Conservation (phyloP, 495 filamentous ascomycete species). For the Xanthoparmelia taractica region DNA sequence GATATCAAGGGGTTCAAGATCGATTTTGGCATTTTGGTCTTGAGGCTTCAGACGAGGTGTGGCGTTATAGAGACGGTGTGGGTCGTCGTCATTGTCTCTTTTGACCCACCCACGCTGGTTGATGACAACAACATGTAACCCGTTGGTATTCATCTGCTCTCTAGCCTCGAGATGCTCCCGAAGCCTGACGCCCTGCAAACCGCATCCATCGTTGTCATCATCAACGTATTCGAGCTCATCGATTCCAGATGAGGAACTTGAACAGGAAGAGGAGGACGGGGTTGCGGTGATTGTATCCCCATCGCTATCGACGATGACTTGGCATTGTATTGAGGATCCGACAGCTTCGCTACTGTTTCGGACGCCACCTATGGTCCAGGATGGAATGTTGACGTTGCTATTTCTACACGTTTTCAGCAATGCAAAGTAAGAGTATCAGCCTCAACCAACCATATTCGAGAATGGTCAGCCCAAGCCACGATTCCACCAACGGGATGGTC, state of each 20-base stretch:
- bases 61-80: background rate
- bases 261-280: conserved; percentile 1
- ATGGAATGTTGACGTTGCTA: background rate
- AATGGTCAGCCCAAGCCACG: background rate
- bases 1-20: background rate
- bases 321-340: background rate
- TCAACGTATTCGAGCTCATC: background rate
- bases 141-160: background rate
- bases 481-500: background rate
- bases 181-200: background rate
- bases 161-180: background rate
- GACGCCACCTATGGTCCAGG: background rate
- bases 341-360: background rate
- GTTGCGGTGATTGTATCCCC: background rate
- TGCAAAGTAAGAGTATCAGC: background rate
- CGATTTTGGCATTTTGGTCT: background rate
- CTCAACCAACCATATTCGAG: background rate
- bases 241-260: background rate
- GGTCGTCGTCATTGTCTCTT: background rate
- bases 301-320: background rate
- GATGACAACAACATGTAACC: background rate
- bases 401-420: background rate
- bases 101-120: background rate
- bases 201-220: background rate
- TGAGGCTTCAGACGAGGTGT: background rate